A percentile compares a stretch with the other conserved stretches of the same genome.
phyloP scores from a whole-genome alignment of 192 early-diverging fungal species.

The Physocladia obscura region DNA sequence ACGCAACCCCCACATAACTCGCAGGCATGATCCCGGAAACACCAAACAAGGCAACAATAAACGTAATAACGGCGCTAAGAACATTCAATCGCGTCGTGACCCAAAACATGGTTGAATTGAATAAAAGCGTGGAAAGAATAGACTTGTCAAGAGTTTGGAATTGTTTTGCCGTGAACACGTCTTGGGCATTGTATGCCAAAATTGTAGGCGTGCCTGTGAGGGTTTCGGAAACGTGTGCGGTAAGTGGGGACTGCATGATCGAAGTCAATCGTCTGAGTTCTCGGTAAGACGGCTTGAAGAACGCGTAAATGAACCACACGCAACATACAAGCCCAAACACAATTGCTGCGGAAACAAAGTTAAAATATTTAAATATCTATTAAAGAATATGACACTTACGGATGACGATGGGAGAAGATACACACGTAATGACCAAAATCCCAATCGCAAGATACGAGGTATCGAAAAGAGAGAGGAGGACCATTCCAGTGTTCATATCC shows the following conservation, averaged over 20 bases:
- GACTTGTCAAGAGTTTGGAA: background rate
- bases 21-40: conserved; percentile 17
- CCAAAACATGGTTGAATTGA: conserved; percentile 14
- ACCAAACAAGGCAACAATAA: conserved; percentile 18
- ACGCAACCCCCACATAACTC: conserved; percentile 6
- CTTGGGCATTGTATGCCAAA: conserved; percentile 59
- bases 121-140: background rate
- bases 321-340: background rate
- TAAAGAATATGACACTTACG: background rate
- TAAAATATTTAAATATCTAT: background rate
- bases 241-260: conserved; percentile 34
- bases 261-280: conserved; percentile 37
- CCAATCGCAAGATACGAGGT: conserved; percentile 19
- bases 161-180: conserved; percentile 8
- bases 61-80: conserved; percentile 13
- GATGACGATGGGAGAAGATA: conserved; percentile 10
- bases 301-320: conserved; percentile 27
- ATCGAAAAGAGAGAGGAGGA: conserved; percentile 50
- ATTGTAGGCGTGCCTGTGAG: conserved; percentile 63
- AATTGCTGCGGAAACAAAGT: background rate
- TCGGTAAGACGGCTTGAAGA: conserved; percentile 33
- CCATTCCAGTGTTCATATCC: conserved; percentile 55
- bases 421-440: conserved; percentile 10
- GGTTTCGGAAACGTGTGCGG: conserved; percentile 40
- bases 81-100: conserved; percentile 11